Evolutionary conservation across 192 early-diverging fungal species (phyloP), one percentile per base, ranked within the genome.

Genomic region (Gonapodya prolifera): DNA sequence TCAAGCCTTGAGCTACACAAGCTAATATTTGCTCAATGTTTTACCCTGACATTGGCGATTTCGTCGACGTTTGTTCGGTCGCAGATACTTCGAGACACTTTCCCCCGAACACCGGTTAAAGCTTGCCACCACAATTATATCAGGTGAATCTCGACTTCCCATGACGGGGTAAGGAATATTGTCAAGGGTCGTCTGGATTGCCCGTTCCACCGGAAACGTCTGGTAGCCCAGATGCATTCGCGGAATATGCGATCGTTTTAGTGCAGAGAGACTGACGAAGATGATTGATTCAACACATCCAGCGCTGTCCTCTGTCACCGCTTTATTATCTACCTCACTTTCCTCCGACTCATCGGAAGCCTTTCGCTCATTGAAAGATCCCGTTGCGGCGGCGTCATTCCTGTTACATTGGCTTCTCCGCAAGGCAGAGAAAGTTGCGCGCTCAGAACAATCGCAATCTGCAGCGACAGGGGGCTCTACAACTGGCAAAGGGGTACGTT

Each of bases 101-200:
- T 77, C 80, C 29, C 79, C 84, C 18, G 82, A 86, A 35, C 80
- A 85, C 0, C 75, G 83, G 33, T 84, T 87, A 23, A 88, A 90
- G 35, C 83, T 93, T 13, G 84, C 90, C 33, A 92, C 93, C 76
- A 89, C 90, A 76, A 80, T 95, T 23, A 79, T 93, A 0, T 84
- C 92, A n/a, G 90, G 89, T 90, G 85, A 36, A 76, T 78, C 0
- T 18, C 34, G 34, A 18, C 30, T 1, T 23, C 23, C 35, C 75
- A 70, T 16, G 28, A 35, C 35, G 2, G n/a, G 73, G 30, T 71
- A 81, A 74, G 31, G 69, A 77, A 1, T 70, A 78, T 18, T 13
- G 78, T 33, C 29, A 32, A 28, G 79, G 34, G 78, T 70, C 45
- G n/a, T 81, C 30, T 23, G 30, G 0, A 34, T 35, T 29, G 30